These are phyloP conservation scores for Yamadazyma nakazawae DNA, from an alignment of 805 yeast genomes.

Conservation along the genomic window DNA sequence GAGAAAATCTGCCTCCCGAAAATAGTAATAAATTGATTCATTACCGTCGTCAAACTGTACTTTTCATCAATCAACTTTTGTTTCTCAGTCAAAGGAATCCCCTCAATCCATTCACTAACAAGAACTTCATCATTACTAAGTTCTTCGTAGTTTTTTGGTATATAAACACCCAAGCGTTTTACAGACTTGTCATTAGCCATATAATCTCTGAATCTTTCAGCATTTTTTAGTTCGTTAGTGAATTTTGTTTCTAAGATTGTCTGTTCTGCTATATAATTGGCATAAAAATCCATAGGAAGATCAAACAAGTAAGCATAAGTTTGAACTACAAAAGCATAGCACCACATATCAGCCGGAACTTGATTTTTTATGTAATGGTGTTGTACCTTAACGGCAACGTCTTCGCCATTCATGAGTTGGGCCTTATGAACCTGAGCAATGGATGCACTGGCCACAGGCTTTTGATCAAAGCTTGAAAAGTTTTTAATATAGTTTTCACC, in stretches of 20 bases:
- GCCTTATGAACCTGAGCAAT: slow-evolving; percentile 70
- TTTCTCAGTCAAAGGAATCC: slow-evolving; percentile 52
- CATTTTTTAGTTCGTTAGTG: slow-evolving; percentile 52
- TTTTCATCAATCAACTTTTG: slow-evolving; percentile 38
- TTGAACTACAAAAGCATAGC: slow-evolving; percentile 51
- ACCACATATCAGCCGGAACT: slow-evolving; percentile 55
- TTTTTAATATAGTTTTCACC: slow-evolving; percentile 19
- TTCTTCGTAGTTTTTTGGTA: slow-evolving; percentile 52
- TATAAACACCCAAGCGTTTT: slow-evolving; percentile 38
- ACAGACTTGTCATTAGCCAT: slow-evolving; percentile 45
- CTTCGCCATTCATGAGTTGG: slow-evolving; percentile 40
- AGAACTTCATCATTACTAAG: slow-evolving; percentile 50
- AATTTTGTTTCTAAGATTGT: slow-evolving; percentile 63
- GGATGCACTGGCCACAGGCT: slow-evolving; percentile 72
- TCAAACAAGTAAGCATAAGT: slow-evolving; percentile 58
- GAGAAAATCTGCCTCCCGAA: slow-evolving; percentile 58
- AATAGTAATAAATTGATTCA: slow-evolving; percentile 49
- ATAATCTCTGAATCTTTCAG: slow-evolving; percentile 34
- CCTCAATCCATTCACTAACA: slow-evolving; percentile 76
- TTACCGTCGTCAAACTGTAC: slow-evolving; percentile 38
- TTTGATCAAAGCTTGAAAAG: slow-evolving; percentile 47
- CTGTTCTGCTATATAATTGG: slow-evolving; percentile 55
- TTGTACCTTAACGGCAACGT: slow-evolving; percentile 66
- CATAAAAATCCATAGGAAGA: slow-evolving; percentile 57
- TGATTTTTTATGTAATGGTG: slow-evolving; percentile 62